A percentile compares a stretch with the other conserved stretches of the same genome.
phyloP scores from a whole-genome alignment of 257 asterid genomes.

The Fraxinus cuspidata region DNA sequence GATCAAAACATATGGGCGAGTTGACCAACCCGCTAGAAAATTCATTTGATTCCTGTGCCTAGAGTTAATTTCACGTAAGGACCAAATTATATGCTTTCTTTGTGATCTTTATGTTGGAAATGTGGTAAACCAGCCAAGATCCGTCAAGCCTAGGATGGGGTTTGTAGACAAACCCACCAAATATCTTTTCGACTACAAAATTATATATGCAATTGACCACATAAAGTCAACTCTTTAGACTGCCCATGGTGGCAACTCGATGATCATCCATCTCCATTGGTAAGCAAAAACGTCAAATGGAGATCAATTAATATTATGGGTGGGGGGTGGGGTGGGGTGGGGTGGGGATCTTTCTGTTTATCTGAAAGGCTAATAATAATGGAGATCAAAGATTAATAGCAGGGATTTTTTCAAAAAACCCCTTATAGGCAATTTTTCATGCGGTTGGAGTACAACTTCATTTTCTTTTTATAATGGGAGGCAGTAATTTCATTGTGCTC shows the following conservation, averaged over 20 bases:
- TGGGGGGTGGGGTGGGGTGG: not conserved
- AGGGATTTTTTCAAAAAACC: not conserved
- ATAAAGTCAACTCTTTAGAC: conserved; percentile 52
- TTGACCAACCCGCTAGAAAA: too few species aligned
- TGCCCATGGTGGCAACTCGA: conserved; percentile 37
- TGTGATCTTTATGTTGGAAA: not conserved
- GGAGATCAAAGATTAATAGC: conserved; percentile 21
- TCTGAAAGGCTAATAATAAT: conserved; percentile 10
- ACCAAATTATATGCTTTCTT: too few species aligned
- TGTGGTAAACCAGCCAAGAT: conserved; percentile 27
- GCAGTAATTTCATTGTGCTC: conserved; percentile 35
- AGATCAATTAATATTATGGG: too few species aligned
- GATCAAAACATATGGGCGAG: too few species aligned
- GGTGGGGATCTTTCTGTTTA: conserved; percentile 8
- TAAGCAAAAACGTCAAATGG: not conserved
- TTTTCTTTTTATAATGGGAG: conserved; percentile 35
- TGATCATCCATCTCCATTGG: conserved; percentile 24
- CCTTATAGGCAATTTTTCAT: conserved; percentile 14
- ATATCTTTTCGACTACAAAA: conserved; percentile 41
- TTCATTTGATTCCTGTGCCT: not conserved
- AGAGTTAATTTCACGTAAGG: not conserved
- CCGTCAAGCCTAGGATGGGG: conserved; percentile 29
- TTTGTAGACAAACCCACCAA: conserved; percentile 9
- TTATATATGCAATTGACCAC: conserved; percentile 17
- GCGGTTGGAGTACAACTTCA: conserved; percentile 16